These are phyloP conservation scores for Postia placenta DNA, from an alignment of 768 basidiomycete genomes.

Conservation along the genomic window DNA sequence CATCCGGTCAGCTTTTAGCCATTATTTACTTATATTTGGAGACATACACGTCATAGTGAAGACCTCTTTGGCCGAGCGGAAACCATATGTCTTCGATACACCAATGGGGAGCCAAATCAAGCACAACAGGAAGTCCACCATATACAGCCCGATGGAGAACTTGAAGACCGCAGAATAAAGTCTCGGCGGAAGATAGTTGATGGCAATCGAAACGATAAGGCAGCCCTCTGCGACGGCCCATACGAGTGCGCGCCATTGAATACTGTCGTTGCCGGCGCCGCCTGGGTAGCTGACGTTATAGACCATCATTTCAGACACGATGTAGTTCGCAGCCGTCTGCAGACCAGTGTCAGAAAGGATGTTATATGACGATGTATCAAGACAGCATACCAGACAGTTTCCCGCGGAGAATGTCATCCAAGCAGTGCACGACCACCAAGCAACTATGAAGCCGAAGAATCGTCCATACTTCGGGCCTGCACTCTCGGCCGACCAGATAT, in stretches of 20 bases:
- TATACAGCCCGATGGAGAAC: slow-evolving; percentile 65
- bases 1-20: too few species aligned
- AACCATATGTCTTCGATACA: slow-evolving; percentile 84
- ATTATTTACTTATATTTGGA: slow-evolving; percentile 1
- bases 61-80: slow-evolving; percentile 76
- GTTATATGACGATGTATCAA: background rate
- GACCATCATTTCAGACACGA: slow-evolving; percentile 77
- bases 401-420: slow-evolving; percentile 93
- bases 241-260: slow-evolving; percentile 83
- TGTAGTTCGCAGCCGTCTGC: slow-evolving; percentile 84
- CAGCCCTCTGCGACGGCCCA: slow-evolving; percentile 79
- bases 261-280: slow-evolving; percentile 57
- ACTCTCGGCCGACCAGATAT: slow-evolving; percentile 92
- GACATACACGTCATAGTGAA: slow-evolving; percentile 72
- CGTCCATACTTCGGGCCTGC: slow-evolving; percentile 83
- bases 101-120: slow-evolving; percentile 92
- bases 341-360: background rate
- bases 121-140: slow-evolving; percentile 84
- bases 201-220: slow-evolving; percentile 63
- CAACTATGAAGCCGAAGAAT: slow-evolving; percentile 84
- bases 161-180: slow-evolving; percentile 74
- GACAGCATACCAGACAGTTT: slow-evolving; percentile 66
- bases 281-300: slow-evolving; percentile 83
- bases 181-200: slow-evolving; percentile 81
- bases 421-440: slow-evolving; percentile 93